phyloP scores from a whole-genome alignment of 169 alveolate species.

The Ichthyophthirius multifiliis region DNA sequence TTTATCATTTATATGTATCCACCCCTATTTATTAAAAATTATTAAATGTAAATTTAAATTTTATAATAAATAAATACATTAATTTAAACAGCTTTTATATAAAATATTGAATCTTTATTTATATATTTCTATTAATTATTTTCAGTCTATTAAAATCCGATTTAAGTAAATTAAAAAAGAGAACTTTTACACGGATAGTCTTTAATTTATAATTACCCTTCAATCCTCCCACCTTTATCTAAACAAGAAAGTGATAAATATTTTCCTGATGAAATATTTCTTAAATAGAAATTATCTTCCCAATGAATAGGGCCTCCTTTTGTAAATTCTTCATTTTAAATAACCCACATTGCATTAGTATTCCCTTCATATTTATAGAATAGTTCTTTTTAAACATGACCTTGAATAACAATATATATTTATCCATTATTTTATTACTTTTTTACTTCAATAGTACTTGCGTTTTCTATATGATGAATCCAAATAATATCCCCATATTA shows the following conservation, averaged over 20 bases:
- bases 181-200: too few relatives aligned
- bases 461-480: conserved; percentile 4
- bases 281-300: not conserved
- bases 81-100: not conserved
- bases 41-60: not conserved
- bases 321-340: not conserved
- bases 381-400: not conserved
- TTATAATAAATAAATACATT: not conserved
- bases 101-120: not conserved
- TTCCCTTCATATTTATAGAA: conserved; percentile 8
- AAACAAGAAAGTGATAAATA: too few relatives aligned
- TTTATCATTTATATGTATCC: not conserved
- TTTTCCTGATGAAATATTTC: not conserved
- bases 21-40: not conserved
- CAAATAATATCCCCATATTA: conserved; percentile 3
- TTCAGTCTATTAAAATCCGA: too few relatives aligned
- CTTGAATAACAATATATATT: not conserved
- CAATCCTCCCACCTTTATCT: too few relatives aligned
- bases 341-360: conserved; percentile 16
- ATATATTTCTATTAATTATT: not conserved
- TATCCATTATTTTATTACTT: not conserved
- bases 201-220: too few relatives aligned
- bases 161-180: too few relatives aligned
- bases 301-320: not conserved
- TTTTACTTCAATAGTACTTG: not conserved